Conservation (phyloP, 1,284 basidiomycete genomes). For the Apiotrichum sp. region DNA sequence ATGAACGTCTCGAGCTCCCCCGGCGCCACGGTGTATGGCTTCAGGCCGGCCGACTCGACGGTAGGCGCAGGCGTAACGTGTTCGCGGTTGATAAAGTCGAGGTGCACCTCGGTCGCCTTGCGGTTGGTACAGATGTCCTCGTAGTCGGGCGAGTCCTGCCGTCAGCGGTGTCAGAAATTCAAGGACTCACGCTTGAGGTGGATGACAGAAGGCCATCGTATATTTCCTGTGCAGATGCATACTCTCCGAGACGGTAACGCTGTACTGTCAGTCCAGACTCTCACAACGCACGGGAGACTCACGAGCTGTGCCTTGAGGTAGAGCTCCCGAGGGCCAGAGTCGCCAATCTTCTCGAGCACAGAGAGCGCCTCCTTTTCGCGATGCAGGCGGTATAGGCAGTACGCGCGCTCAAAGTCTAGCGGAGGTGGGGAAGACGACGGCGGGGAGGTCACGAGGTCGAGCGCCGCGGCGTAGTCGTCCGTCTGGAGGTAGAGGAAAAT, state of each 20-base stretch:
- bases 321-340: constrained; percentile 57
- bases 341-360: constrained; percentile 52
- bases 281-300: constrained; percentile 33
- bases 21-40: constrained; percentile 19
- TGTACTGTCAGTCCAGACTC: constrained; percentile 31
- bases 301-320: constrained; percentile 82
- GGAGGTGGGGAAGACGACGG: constrained; percentile 21
- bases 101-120: constrained; percentile 65
- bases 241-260: constrained; percentile 71
- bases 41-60: constrained; percentile 12
- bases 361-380: constrained; percentile 60
- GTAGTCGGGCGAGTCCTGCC: constrained; percentile 73
- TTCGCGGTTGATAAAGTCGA: constrained; percentile 65
- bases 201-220: constrained; percentile 73
- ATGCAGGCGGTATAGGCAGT: constrained; percentile 72
- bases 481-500: constrained; percentile 76
- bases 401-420: constrained; percentile 64
- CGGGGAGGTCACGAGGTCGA: constrained; percentile 44
- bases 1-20: constrained; percentile 36
- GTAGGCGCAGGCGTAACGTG: constrained; percentile 11
- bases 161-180: background rate
- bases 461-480: constrained; percentile 55
- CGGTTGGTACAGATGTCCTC: constrained; percentile 78
- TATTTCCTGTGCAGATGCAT: constrained; percentile 62
- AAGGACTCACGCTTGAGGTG: constrained; percentile 56